Evolutionary conservation across 2,329 filamentous ascomycete genomes (phyloP), one percentile per base, ranked within the genome.

Genomic region (Aspergillus caelatus): DNA sequence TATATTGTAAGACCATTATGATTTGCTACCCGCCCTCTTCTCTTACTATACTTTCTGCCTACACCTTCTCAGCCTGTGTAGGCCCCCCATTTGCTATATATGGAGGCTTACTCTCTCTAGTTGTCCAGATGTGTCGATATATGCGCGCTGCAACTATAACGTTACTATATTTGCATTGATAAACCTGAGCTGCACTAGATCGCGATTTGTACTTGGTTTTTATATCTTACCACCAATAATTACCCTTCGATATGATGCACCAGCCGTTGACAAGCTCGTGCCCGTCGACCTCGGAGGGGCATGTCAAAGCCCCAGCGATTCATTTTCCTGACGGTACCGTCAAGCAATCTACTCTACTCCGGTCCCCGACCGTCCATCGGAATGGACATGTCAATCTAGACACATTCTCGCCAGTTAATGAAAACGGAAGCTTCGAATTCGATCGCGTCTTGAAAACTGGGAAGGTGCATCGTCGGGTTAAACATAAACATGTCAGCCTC

Each of bases 391-490:
- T 87, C 30, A 82, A 81, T 30, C 75, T 90, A 50, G 88, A 91
- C 68, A 84, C 89, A 19, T 89, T 93, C 73, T 95, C 92, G 34
- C 92, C 93, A 5, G 93, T 98, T 67, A 96, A 94, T 75, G 90
- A 96, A 78, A 94, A 96, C 78, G 95, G 95, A 66, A 95, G 93
- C 78, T 99, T 97, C 77, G 94, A 95, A 74, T 96, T 96, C 74
- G 95, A 99, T 78, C 90, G 93, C 57, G 92, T 98, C 61, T 86
- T 98, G 77, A 98, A 96, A 81, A 89, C 90, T 62, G 94, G 94
- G 63, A 91, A 90, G 69, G 89, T 97, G 45, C 86, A 91, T 74
- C 96, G 96, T 80, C 88, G 94, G 70, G 96, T 93, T 21, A 91
- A 94, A 72, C 97, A 94, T 83, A 98, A 94, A 64, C 97, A 96